Conservation (phyloP, 495 filamentous ascomycete genomes). For the Daldinia grandis region DNA sequence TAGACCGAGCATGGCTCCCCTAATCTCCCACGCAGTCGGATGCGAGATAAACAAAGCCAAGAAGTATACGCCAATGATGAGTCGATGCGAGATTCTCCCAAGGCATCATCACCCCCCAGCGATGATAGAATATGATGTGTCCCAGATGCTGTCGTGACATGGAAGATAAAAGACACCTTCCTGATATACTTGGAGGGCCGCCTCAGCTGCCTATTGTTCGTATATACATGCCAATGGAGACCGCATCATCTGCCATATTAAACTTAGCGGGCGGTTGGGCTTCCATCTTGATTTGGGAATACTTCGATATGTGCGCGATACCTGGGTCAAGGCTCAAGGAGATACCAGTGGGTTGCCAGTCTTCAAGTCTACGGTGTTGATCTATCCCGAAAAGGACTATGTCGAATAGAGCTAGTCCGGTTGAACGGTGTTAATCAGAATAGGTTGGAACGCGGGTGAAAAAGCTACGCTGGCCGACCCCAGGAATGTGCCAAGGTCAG, state of each 20-base stretch:
- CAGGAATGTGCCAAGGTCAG: constrained; percentile 22
- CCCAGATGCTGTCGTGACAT: constrained; percentile 31
- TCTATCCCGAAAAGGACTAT: constrained; percentile 1
- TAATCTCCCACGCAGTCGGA: background rate
- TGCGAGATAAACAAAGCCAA: constrained; percentile 8
- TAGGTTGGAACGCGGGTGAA: constrained; percentile 10
- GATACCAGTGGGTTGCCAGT: constrained; percentile 6
- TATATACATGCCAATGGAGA: constrained; percentile 1
- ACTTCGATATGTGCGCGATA: constrained; percentile 12
- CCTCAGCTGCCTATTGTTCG: constrained; percentile 25
- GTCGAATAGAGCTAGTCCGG: constrained; percentile 26
- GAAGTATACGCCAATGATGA: constrained; percentile 4
- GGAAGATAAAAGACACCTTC: constrained; percentile 34
- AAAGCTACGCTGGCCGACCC: constrained; percentile 22
- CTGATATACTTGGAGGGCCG: constrained; percentile 28
- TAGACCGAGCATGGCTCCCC: constrained; percentile 10
- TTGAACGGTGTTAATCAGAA: constrained; percentile 17
- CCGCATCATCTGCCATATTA: constrained; percentile 34
- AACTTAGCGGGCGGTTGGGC: constrained; percentile 22
- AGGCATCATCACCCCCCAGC: constrained; percentile 16
- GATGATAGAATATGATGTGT: constrained; percentile 19
- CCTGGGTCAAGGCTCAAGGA: constrained; percentile 6
- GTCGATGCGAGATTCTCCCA: constrained; percentile 1
- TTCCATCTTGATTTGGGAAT: constrained; percentile 11
- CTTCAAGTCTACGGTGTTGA: constrained; percentile 9